Evolutionary conservation across 2,329 filamentous ascomycete species (phyloP), one percentile per base, ranked within the genome.

Genomic region (Ceratocystis ficicola): DNA sequence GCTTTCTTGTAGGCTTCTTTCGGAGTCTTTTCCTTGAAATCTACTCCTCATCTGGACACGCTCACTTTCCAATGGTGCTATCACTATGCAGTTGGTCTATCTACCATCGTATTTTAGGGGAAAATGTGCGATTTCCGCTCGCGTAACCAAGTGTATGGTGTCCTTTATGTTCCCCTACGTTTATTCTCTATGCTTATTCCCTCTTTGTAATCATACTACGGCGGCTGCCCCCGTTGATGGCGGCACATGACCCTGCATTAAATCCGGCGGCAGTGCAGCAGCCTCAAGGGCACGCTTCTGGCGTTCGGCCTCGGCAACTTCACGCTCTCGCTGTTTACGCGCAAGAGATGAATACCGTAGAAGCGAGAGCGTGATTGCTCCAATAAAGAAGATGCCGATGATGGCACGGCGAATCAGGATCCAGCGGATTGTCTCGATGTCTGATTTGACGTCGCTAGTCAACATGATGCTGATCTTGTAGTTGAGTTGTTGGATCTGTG

Each of bases 381-480:
- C 84, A 83, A 87, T 84, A 75, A 86, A 84, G 64, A 86, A 72
- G 69, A 87, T 85, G n/a, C 84, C 84, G 46, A 85, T 73, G 32
- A 84, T 83, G 25, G 84, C 83, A 63, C 84, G 78, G 65, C 83
- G 78, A 68, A 86, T 89, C 69, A 86, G 76, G 50, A 96, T 86
- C 94, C 94, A 97, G 68, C 94, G 82, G 62, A 99, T 78, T 1
- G 87, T 88, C 75, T 99, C 94, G 62, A 97, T 92, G 71, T 96
- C 89, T 3, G 89, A 93, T 74, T 93, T 92, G 61, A 88, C 86
- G 74, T 97, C 94, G 69, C 90, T 94, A 74, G 90, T 95, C 55
- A 99, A 81, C 50, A 84, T 82, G 41, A 96, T 90, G 25, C 89
- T 95, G 74, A 99, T 97, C 74, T 95, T 94, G 77, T 97, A 96